phyloP scores from a whole-genome alignment of 129 eudicot species.

The Pulicaria dysenterica region DNA sequence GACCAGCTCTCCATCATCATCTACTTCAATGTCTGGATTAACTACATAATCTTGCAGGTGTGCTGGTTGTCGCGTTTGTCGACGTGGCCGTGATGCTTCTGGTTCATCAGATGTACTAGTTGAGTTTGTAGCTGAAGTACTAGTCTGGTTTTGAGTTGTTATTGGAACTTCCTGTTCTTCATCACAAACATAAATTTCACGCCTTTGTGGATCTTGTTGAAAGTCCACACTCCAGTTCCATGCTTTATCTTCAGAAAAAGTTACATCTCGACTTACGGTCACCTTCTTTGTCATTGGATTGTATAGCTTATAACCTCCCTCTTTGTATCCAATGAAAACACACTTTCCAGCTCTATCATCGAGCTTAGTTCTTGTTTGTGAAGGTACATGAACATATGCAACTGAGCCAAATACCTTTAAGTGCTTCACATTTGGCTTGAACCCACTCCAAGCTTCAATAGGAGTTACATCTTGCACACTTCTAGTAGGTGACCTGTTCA shows the following conservation, averaged over 20 bases:
- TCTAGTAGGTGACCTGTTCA: constrained; percentile 3
- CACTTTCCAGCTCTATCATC: neutral
- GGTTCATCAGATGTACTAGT: neutral
- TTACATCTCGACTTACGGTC: neutral
- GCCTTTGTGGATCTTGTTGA: neutral
- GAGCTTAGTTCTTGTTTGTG: neutral
- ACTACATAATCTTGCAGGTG: constrained; percentile 1
- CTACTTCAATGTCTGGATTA: neutral
- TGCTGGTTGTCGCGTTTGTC: neutral
- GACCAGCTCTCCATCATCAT: constrained; percentile 15
- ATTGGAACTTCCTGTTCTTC: no score
- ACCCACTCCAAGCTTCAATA: neutral
- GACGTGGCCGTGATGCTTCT: neutral
- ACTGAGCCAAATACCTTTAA: neutral
- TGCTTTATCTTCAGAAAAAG: neutral
- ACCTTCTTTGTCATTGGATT: neutral
- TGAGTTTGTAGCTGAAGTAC: neutral
- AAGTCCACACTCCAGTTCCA: neutral
- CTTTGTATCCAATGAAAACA: neutral
- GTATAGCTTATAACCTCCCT: neutral
- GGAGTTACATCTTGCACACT: neutral
- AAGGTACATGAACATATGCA: constrained; percentile 4
- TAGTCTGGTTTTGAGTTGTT: no score
- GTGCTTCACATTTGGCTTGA: neutral
- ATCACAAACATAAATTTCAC: no score